These are phyloP conservation scores for Fusarium acutatum DNA, from an alignment of 2,329 filamentous ascomycete genomes.

Conservation along the genomic window DNA sequence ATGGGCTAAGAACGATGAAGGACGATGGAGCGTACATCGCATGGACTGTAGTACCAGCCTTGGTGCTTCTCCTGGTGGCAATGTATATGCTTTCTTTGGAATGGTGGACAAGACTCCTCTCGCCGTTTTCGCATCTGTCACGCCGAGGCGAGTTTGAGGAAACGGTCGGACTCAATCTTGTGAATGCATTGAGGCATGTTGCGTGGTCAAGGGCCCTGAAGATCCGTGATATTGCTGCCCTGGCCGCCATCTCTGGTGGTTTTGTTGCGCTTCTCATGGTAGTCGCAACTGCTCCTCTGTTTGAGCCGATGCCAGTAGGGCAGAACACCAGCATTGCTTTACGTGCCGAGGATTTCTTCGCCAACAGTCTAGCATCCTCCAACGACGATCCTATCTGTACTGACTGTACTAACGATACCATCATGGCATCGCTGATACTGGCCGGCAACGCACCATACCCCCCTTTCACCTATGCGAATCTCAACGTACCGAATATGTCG, in stretches of 20 bases:
- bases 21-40: conserved; percentile 44
- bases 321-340: conserved; percentile 36
- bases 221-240: conserved; percentile 41
- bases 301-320: conserved; percentile 42
- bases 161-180: conserved; percentile 45
- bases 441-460: conserved; percentile 48
- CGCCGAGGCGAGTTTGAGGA: conserved; percentile 40
- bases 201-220: conserved; percentile 41
- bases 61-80: conserved; percentile 42
- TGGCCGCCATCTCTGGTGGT: conserved; percentile 40
- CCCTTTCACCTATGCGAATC: conserved; percentile 47
- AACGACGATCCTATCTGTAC: conserved; percentile 33
- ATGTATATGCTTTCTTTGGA: conserved; percentile 46
- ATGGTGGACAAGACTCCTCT: conserved; percentile 45
- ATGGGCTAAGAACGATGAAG: conserved; percentile 44
- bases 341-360: conserved; percentile 44
- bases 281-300: conserved; percentile 46
- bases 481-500: conserved; percentile 40
- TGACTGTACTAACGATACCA: conserved; percentile 42
- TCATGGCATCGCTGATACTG: conserved; percentile 48
- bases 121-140: conserved; percentile 46
- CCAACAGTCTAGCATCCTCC: conserved; percentile 38
- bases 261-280: conserved; percentile 44
- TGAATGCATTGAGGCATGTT: conserved; percentile 42
- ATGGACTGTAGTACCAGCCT: conserved; percentile 48